Base-by-base conservation (phyloP, 2,329 filamentous ascomycete species). In the Aureobasidium pullulans region DNA sequence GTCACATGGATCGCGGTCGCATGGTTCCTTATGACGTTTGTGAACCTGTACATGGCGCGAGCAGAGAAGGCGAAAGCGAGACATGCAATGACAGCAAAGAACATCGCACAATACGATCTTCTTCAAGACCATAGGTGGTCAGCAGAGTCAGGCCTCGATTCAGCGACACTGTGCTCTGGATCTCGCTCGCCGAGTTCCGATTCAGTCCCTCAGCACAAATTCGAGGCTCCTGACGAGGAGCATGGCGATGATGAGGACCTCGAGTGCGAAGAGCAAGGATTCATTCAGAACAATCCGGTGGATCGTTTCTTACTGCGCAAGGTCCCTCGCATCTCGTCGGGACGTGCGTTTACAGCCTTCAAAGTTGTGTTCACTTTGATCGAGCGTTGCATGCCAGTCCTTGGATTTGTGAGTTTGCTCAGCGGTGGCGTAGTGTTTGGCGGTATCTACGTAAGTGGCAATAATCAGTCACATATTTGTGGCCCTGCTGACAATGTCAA, bases 381-480 rank as follows among this genome's bases (percentile, higher is more conserved):
- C 32, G 89, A 96, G 69, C 83, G 90, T 37, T 80, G 85, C 1
- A 87, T 93, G 62, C 74, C 96, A 46, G 80, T 88, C 0, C 79
- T 94, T 47, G 89, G 89, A 0, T 94, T 90, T 65, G 75, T 88
- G 48, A 80, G 84, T 0, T 73, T 95, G n/a, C 76, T 81, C 19
- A 87, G 84, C 3, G 91, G 91, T 6, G 79, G 86, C 19, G 81
- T 88, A 19, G 84, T 89, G 0, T 90, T 87, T 67, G 88, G 84
- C 23, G 88, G 91, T 23, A 88, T 96, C 65, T 93, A 92, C 71
- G 88, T 92, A 80, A 81, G 88, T 37, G 19, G 15, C 3, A 29
- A 23, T 2, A 19, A 5, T 46, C 4, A 5, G 0, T 19, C 19
- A 43, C 2, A 13, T 36, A 2, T 19, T 8, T 6, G 34, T 2